Conservation (phyloP, 2,329 filamentous ascomycete species). For the Biscogniauxia marginata region DNA sequence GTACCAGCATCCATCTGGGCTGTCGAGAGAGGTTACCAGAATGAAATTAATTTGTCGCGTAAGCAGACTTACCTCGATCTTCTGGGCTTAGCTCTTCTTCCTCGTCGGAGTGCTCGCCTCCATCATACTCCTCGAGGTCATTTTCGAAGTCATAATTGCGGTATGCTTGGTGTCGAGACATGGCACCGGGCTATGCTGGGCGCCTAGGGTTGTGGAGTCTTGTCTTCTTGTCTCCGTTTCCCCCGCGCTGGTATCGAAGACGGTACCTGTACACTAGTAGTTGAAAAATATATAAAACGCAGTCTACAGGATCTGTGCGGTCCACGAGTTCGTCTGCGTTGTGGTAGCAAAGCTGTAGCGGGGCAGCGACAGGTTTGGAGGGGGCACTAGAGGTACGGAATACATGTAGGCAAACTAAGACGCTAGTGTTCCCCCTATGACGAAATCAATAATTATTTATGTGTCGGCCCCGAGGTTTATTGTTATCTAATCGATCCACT, state of each 20-base stretch:
- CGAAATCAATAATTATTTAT: not conserved
- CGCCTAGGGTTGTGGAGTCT: no score
- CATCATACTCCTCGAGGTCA: slow-evolving; percentile 52
- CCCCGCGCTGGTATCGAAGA: not conserved
- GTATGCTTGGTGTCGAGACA: slow-evolving; percentile 49
- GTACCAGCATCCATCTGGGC: slow-evolving; percentile 62
- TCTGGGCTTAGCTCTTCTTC: slow-evolving; percentile 43
- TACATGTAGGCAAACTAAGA: no score
- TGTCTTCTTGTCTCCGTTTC: not conserved
- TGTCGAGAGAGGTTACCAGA: slow-evolving; percentile 9
- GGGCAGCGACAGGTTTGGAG: not conserved
- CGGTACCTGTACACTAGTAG: not conserved
- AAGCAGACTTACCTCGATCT: slow-evolving; percentile 26
- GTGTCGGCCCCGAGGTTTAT: no score
- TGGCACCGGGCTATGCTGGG: slow-evolving; percentile 28
- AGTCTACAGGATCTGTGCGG: not conserved
- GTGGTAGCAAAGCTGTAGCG: not conserved
- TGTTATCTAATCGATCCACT: no score
- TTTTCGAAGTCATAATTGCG: slow-evolving; percentile 51
- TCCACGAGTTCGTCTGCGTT: not conserved
- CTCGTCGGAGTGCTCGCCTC: slow-evolving; percentile 39
- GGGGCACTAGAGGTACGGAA: no score
- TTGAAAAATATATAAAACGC: not conserved
- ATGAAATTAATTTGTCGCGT: not conserved
- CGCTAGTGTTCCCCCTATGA: not conserved